phyloP scores from a whole-genome alignment of 306 rosid genomes.

The Luffa acutangula region DNA sequence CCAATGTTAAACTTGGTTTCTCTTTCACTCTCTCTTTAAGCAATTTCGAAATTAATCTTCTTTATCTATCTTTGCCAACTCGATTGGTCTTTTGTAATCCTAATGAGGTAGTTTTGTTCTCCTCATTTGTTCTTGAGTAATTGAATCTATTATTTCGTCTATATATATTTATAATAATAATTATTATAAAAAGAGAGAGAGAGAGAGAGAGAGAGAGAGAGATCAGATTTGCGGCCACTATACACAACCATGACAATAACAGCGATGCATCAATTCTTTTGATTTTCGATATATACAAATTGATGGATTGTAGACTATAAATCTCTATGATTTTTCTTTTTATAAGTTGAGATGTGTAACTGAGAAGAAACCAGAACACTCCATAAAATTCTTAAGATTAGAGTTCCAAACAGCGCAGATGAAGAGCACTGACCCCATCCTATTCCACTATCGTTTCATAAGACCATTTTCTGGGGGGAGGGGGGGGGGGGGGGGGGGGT shows the following conservation, averaged over 20 bases:
- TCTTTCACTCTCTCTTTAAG: not conserved
- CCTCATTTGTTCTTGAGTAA: not conserved
- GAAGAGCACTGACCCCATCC: not conserved
- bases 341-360: not conserved
- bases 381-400: not conserved
- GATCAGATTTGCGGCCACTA: not conserved
- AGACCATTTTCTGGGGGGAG: not conserved
- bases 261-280: not conserved
- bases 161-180: too few species aligned
- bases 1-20: too few species aligned
- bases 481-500: too few species aligned
- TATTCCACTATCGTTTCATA: not conserved
- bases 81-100: not conserved
- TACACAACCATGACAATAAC: not conserved
- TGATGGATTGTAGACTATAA: not conserved
- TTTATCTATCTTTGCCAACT: not conserved
- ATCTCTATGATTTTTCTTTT: not conserved
- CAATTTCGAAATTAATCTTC: not conserved
- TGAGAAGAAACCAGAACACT: not conserved
- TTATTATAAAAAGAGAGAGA: too few species aligned
- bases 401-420: not conserved
- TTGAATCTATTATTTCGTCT: not conserved
- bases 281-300: not conserved
- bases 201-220: too few species aligned
- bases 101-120: not conserved